Base-by-base conservation (phyloP, 2,329 filamentous ascomycete species). In the Fusarium burgessii region DNA sequence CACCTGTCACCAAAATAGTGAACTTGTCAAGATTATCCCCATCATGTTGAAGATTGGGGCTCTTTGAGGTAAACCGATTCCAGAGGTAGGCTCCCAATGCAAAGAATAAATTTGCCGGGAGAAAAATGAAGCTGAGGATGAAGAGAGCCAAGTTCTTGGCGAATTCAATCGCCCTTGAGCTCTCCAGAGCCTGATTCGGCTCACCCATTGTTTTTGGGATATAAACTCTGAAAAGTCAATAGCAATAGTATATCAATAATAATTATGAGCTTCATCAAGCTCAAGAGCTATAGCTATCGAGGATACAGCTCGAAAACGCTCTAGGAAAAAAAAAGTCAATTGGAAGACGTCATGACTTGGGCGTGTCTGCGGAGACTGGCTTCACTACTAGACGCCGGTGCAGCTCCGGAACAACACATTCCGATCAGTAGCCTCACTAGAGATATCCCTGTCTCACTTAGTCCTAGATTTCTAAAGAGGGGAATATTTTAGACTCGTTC, bases 1-100 rank as follows among this genome's bases (percentile, higher is more conserved):
- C 85, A 4, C 92, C 92, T 0, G 92, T 94, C 43, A 95, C 86
- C 17, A 95, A 85, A 38, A 94, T 82, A 0, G 87, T 92, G 58
- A 75, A 74, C 20, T 36, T 66, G 32, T 68, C 65, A 25, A 68
- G 14, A 15, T 49, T 47, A 17, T 66, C 56, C 15, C 46, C 33
- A 10, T 45, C 58, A 60, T 68, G 10, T 1, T 45, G 36, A 12
- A 36, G 12, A 15, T n/a, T n/a, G 2, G 54, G 10, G 20, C 23
- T 4, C 17, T 25, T 43, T 7, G 58, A 55, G 3, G 51, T 20
- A 12, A 66, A 33, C 2, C 41, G 49, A 42, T 62, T 42, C 52
- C 42, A 71, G 3, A 77, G 20, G 9, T 64, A 71, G 8, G 59
- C 32, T 9, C 35, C 36, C 13, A 71, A 2, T 1, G 70, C 56